Evolutionary conservation across 176 grass and related monocot species (phyloP).

Genomic region (Juncus inflexus): DNA sequence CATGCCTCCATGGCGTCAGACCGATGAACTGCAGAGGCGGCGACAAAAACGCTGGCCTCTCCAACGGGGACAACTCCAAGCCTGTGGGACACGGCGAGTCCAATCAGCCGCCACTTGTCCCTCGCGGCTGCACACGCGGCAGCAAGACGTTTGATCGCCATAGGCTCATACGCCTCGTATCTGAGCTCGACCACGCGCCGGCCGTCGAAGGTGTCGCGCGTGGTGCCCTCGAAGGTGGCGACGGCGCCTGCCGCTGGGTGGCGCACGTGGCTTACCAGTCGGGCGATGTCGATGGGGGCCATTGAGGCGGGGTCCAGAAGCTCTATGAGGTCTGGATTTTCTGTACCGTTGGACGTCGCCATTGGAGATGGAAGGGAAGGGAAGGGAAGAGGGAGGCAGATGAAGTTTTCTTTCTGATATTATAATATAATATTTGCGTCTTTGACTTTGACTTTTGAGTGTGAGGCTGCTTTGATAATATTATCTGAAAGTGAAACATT

Average conservation of each 20-base stretch:
- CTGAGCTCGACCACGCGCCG: conserved; percentile 78
- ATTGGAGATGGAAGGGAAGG: conserved; percentile 14
- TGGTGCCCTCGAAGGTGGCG: conserved; percentile 90
- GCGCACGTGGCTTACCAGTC: conserved; percentile 73
- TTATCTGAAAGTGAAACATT: too few relatives aligned
- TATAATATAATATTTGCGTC: too few relatives aligned
- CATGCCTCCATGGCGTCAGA: conserved; percentile 89
- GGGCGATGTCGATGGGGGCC: conserved; percentile 39
- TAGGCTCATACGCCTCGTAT: conserved; percentile 79
- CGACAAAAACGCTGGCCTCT: conserved; percentile 89
- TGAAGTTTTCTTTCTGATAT: too few relatives aligned
- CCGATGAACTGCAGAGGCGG: conserved; percentile 72
- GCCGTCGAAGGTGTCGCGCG: conserved; percentile 74
- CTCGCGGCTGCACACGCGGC: conserved; percentile 50
- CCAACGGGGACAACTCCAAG: conserved; percentile 58
- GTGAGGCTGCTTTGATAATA: too few relatives aligned
- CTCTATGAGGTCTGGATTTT: conserved; percentile 48
- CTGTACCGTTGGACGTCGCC: conserved; percentile 16
- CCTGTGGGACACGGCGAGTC: conserved; percentile 67
- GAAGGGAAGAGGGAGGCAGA: conserved; percentile 24
- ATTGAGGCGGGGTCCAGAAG: conserved; percentile 50
- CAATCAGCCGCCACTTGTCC: conserved; percentile 39
- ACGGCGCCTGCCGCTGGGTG: conserved; percentile 78
- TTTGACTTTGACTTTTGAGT: too few relatives aligned
- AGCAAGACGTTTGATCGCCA: conserved; percentile 58